Percentiles rank a stretch among this genome's conserved stretches.
Conservation (phyloP, 2,329 filamentous ascomycete genomes). For the Tolypocladium inflatum region DNA sequence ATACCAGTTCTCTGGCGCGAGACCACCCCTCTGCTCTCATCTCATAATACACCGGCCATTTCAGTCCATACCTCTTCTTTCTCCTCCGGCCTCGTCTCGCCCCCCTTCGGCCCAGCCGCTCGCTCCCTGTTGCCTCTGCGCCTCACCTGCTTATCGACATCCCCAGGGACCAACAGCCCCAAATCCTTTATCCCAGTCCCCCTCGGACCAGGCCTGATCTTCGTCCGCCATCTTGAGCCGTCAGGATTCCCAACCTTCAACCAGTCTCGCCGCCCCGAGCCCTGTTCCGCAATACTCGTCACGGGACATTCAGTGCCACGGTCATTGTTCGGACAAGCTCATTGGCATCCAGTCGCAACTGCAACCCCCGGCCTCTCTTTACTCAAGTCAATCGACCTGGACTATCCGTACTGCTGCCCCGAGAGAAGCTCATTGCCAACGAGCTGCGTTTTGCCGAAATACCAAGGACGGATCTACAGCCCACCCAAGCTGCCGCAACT, state of each 20-base stretch:
- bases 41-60: conserved; percentile 3
- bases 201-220: not conserved
- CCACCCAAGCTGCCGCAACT: not conserved
- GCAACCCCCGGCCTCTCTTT: not conserved
- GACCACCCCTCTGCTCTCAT: conserved; percentile 1
- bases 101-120: not conserved
- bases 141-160: not conserved
- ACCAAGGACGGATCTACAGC: not conserved
- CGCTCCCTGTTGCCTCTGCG: not conserved
- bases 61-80: not conserved
- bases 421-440: not conserved
- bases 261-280: not conserved
- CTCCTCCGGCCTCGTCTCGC: not conserved
- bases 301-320: not conserved
- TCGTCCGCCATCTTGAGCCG: not conserved
- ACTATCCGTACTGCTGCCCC: not conserved
- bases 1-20: conserved; percentile 4
- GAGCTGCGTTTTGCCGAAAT: not conserved
- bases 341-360: not conserved
- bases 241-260: no score
- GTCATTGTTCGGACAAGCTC: not conserved
- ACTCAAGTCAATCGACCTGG: not conserved
- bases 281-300: not conserved
- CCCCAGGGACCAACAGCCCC: not conserved
- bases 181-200: not conserved